Base-by-base conservation (phyloP, 306 rosid genomes). In the Vigna radiata region DNA sequence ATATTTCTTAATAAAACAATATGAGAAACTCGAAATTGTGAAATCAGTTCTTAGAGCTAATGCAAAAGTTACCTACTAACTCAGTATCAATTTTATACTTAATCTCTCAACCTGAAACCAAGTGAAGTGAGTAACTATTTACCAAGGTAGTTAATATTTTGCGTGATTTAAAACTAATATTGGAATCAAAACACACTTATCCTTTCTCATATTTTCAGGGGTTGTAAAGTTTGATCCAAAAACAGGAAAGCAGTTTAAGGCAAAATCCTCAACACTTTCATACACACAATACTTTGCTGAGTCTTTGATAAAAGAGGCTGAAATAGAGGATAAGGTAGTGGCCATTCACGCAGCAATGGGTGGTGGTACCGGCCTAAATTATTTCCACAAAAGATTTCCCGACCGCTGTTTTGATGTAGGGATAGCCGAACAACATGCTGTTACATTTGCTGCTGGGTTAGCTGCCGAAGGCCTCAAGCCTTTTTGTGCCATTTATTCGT, bases 311-410 rank as follows among this genome's bases (percentile, higher is more conserved):
- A 88, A 90, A 71, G 98, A 91, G 86, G 98, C 98, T 1, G 95
- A 94, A 86, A 2, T 16, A 8, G 98, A 94, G 73, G 87, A 72
- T 2, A 90, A 85, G 73, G 83, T 94, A 27, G 97, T 94, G 53
- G 98, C 91, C 15, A 91, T 94, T 76, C 98, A 94, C 64, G 98
- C 98, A 33, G 98, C 98, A 72, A 94, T 94, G 98, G 98, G 96
- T 27, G 92, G 95, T 33, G 98, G 96, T 5, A 94, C 98, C 5
- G 98, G 97, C 77, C 90, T 94, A 58, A 89, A 91, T 71, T 90
- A 91, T 79, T 94, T 94, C 88, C 96, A 88, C 70, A 94, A 94
- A 75, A 88, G 8, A 77, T 94, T 90, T 50, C 98, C 98, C 2
- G 86, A 91, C 0, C 96, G 97, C 18, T 91, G 97, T 85, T 91